Evolutionary conservation across 106 monocot species (phyloP).

Genomic region (Triglochin maritima): DNA sequence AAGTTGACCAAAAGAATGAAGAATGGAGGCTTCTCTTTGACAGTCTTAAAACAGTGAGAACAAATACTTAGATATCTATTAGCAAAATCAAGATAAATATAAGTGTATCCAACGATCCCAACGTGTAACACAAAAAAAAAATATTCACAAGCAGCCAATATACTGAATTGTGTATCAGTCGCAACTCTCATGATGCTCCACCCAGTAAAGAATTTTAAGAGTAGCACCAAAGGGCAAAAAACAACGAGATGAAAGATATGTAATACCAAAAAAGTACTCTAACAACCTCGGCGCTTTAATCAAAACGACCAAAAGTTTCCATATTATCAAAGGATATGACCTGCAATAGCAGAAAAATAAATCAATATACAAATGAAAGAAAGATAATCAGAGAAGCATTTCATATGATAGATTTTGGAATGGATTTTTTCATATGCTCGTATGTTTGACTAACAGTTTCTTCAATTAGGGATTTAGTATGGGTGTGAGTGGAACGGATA

Average conservation of each 20-base stretch:
- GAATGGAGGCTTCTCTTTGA: neutral
- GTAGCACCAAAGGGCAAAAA: neutral
- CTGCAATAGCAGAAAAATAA: conserved; percentile 6
- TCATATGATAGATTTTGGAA: too few relatives aligned
- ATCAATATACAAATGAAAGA: too few relatives aligned
- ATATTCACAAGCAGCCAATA: neutral
- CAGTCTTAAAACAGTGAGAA: neutral
- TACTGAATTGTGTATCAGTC: neutral
- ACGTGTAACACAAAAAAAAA: neutral
- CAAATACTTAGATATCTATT: neutral
- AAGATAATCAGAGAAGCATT: too few relatives aligned
- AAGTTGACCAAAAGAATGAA: conserved; percentile 26
- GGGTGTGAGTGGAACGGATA: too few relatives aligned
- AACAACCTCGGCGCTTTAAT: neutral
- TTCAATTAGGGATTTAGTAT: too few relatives aligned
- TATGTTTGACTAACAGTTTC: too few relatives aligned
- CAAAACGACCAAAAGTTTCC: neutral
- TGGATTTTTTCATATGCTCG: too few relatives aligned
- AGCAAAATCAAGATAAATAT: neutral
- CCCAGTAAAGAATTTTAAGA: neutral
- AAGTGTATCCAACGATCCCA: neutral
- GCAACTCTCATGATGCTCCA: neutral
- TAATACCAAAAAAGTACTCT: neutral
- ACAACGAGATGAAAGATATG: neutral
- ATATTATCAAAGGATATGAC: conserved; percentile 18